phyloP scores from a whole-genome alignment of 192 early-diverging fungal genomes.

The Backusella circina region DNA sequence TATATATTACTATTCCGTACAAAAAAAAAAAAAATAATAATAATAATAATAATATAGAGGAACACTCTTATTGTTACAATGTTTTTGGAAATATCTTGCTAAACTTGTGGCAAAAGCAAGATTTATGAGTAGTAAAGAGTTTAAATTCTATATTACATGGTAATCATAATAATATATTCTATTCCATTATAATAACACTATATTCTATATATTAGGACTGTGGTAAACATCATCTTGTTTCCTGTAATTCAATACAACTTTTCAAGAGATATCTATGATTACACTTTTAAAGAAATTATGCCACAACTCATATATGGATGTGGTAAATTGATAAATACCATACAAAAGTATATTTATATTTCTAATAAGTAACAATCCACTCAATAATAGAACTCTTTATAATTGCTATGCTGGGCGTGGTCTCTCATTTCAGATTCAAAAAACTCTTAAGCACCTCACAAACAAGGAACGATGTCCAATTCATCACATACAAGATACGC shows the following conservation, averaged over 20 bases:
- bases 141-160: conserved; percentile 40
- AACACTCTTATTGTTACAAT: conserved; percentile 41
- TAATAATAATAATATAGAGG: conserved; percentile 23
- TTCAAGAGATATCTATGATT: conserved; percentile 19
- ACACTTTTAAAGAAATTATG: conserved; percentile 30
- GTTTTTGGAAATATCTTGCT: conserved; percentile 46
- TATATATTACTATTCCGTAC: not conserved
- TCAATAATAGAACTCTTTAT: conserved; percentile 22
- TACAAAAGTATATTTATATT: not conserved
- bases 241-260: conserved; percentile 39
- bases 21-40: not conserved
- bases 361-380: no score
- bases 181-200: not conserved
- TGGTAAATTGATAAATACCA: not conserved
- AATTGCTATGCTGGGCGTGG: conserved; percentile 19
- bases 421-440: conserved; percentile 35
- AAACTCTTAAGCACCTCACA: conserved; percentile 17
- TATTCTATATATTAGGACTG: conserved; percentile 17
- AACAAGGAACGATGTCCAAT: conserved; percentile 8
- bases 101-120: conserved; percentile 36
- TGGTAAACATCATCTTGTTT: conserved; percentile 28
- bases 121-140: conserved; percentile 47
- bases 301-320: conserved; percentile 31
- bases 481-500: conserved; percentile 15
- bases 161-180: not conserved